Conservation (phyloP, 2,329 filamentous ascomycete genomes). For the Monilinia vaccinii-corymbosi region DNA sequence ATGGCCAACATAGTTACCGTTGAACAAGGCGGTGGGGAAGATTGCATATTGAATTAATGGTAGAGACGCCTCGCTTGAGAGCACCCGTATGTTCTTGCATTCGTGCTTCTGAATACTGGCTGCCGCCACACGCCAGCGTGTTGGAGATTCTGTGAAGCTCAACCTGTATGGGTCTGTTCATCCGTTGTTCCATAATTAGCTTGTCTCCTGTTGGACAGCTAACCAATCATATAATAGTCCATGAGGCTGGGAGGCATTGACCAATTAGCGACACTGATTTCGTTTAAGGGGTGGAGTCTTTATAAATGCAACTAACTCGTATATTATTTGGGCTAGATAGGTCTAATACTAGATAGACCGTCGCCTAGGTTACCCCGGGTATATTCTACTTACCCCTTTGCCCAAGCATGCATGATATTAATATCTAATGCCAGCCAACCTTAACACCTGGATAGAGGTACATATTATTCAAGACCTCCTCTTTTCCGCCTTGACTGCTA, state of each 20-base stretch:
- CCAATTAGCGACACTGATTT: not conserved
- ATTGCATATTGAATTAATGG: not conserved
- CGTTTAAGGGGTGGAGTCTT: too few species aligned
- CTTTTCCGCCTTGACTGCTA: too few species aligned
- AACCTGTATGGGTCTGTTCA: not conserved
- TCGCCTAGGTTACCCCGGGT: too few species aligned
- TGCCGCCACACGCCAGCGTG: not conserved
- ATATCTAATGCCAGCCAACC: not conserved
- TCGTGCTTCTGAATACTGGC: not conserved
- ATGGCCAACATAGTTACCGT: not conserved
- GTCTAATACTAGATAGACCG: too few species aligned
- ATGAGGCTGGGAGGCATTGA: not conserved
- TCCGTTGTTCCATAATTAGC: not conserved
- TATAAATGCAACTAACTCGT: too few species aligned
- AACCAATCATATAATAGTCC: not conserved
- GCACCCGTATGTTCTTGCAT: not conserved
- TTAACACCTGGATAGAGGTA: too few species aligned
- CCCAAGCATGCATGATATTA: too few species aligned
- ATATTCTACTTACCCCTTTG: too few species aligned
- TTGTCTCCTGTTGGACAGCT: not conserved
- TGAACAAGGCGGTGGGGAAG: not conserved
- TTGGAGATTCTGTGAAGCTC: not conserved
- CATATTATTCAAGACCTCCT: not conserved
- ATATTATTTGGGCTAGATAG: too few species aligned
- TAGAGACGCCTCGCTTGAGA: not conserved